phyloP scores from a whole-genome alignment of 805 yeast genomes.

The Yueomyces sinensis region DNA sequence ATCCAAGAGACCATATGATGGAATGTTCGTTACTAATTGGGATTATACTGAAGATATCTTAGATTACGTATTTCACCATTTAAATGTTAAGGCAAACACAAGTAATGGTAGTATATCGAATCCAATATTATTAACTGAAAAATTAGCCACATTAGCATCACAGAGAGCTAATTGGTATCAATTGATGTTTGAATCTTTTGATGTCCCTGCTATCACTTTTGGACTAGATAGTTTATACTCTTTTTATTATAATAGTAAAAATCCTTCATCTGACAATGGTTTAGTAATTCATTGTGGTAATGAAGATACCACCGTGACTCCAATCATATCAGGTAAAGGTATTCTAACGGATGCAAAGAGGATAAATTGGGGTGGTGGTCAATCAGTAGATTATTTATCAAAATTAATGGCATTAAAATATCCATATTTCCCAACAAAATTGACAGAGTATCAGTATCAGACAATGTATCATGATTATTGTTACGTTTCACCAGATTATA shows the following conservation, averaged over 20 bases:
- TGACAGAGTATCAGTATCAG: slow-evolving; percentile 51
- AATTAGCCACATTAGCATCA: slow-evolving; percentile 51
- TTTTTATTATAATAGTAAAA: slow-evolving; percentile 48
- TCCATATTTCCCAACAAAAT: slow-evolving; percentile 77
- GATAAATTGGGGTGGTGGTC: slow-evolving; percentile 86
- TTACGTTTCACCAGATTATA: slow-evolving; percentile 59
- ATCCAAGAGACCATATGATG: slow-evolving; percentile 75
- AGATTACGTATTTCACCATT: slow-evolving; percentile 72
- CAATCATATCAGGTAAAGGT: slow-evolving; percentile 63
- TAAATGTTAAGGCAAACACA: slow-evolving; percentile 54
- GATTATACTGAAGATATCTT: slow-evolving; percentile 71
- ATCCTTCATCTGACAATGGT: slow-evolving; percentile 31
- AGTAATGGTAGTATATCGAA: slow-evolving; percentile 43
- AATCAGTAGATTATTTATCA: slow-evolving; percentile 48
- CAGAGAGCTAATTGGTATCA: slow-evolving; percentile 73
- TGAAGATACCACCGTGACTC: slow-evolving; percentile 72
- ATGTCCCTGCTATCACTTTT: slow-evolving; percentile 56
- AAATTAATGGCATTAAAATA: slow-evolving; percentile 64
- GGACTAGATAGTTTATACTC: slow-evolving; percentile 81
- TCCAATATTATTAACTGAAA: slow-evolving; percentile 74
- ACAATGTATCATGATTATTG: slow-evolving; percentile 63
- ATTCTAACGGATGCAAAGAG: slow-evolving; percentile 57
- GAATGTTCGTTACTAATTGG: slow-evolving; percentile 82
- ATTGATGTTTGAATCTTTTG: slow-evolving; percentile 71
- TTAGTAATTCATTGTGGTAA: slow-evolving; percentile 75